phyloP scores from a whole-genome alignment of 2,329 filamentous ascomycete genomes.

The Mycocentrospora acerina region DNA sequence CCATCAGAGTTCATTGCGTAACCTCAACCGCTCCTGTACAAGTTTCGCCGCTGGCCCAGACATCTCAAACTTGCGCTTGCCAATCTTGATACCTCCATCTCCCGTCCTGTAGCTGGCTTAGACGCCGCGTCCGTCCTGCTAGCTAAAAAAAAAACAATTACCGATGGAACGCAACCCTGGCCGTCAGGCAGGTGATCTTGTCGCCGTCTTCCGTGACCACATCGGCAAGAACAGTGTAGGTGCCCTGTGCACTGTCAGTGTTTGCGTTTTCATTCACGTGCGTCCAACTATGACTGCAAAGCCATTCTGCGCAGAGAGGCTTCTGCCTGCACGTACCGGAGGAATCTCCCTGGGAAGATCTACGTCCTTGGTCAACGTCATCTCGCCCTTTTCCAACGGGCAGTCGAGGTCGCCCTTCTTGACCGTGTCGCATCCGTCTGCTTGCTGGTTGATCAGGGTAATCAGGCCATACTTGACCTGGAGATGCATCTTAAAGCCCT shows the following conservation, averaged over 20 bases:
- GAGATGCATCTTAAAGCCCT: conserved; percentile 79
- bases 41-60: conserved; percentile 39
- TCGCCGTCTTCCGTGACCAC: conserved; percentile 72
- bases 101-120: background rate
- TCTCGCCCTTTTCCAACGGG: conserved; percentile 77
- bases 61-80: conserved; percentile 36
- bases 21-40: conserved; percentile 29
- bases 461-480: conserved; percentile 95
- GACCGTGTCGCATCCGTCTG: conserved; percentile 87
- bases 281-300: background rate
- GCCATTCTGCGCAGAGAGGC: background rate
- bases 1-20: conserved; percentile 38
- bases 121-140: background rate
- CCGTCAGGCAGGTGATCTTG: conserved; percentile 84
- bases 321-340: conserved; percentile 68
- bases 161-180: conserved; percentile 64
- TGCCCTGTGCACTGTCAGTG: conserved; percentile 61
- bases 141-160: conserved; percentile 25
- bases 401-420: conserved; percentile 86
- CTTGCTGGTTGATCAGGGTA: conserved; percentile 75
- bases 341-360: conserved; percentile 85
- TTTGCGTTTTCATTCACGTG: too few species aligned
- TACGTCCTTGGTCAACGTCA: conserved; percentile 76
- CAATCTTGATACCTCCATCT: conserved; percentile 21
- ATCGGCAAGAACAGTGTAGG: conserved; percentile 85